phyloP scores from a whole-genome alignment of 306 rosid genomes.

The Abrus precatorius region DNA sequence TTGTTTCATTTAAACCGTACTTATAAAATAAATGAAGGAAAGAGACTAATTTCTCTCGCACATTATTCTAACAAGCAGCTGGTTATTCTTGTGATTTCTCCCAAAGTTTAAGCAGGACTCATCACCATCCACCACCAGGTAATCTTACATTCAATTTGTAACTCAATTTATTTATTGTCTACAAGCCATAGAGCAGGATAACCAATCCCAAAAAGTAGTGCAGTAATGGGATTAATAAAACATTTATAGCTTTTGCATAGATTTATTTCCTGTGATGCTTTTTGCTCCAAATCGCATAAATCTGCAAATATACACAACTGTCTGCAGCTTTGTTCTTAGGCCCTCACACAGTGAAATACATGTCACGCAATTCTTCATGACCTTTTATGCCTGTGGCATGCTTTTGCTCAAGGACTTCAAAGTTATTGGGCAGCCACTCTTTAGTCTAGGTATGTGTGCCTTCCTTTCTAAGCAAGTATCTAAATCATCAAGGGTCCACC shows the following conservation, averaged over 20 bases:
- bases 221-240: slow-evolving; percentile 22
- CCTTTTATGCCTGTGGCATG: slow-evolving; percentile 31
- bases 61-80: slow-evolving; percentile 24
- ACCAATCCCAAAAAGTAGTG: slow-evolving; percentile 11
- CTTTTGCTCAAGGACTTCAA: slow-evolving; percentile 61
- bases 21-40: background rate
- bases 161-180: slow-evolving; percentile 7
- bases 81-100: slow-evolving; percentile 30
- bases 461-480: slow-evolving; percentile 77
- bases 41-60: slow-evolving; percentile 18
- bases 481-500: slow-evolving; percentile 76
- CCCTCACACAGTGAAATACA: background rate
- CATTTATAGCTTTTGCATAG: background rate
- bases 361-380: slow-evolving; percentile 1
- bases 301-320: background rate
- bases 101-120: slow-evolving; percentile 3
- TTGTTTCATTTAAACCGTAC: slow-evolving; percentile 16
- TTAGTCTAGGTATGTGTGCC: slow-evolving; percentile 73
- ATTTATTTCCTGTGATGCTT: slow-evolving; percentile 3
- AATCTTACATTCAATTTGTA: slow-evolving; percentile 3
- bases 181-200: slow-evolving; percentile 7
- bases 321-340: slow-evolving; percentile 35
- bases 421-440: slow-evolving; percentile 75
- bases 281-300: slow-evolving; percentile 38
- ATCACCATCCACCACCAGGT: slow-evolving; percentile 25